phyloP scores from a whole-genome alignment of 805 yeast species.

The Starmerella riodocensis region DNA sequence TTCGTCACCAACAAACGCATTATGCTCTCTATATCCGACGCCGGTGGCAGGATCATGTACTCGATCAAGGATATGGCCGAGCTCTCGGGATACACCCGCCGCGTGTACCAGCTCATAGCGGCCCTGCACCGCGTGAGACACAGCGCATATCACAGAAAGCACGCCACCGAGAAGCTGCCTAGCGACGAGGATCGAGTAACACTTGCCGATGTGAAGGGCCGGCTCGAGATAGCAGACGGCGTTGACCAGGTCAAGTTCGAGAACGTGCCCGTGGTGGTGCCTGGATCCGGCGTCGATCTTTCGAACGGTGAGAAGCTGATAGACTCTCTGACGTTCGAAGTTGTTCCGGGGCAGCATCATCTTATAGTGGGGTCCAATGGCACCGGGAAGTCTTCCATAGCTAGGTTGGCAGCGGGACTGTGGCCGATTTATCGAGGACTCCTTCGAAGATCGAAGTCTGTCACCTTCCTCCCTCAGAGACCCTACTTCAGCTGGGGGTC shows the following conservation, averaged over 20 bases:
- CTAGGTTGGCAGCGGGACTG: conserved; percentile 69
- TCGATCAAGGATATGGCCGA: conserved; percentile 87
- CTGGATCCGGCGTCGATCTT: conserved; percentile 31
- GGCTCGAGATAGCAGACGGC: conserved; percentile 63
- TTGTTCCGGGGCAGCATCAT: conserved; percentile 51
- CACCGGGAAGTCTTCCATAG: conserved; percentile 76
- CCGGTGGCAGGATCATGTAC: conserved; percentile 88
- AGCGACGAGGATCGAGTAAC: conserved; percentile 18
- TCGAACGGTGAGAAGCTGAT: conserved; percentile 44
- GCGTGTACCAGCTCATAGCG: conserved; percentile 65
- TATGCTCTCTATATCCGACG: conserved; percentile 84
- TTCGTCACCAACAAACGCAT: conserved; percentile 82
- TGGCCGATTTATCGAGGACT: conserved; percentile 86
- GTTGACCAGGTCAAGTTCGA: conserved; percentile 64
- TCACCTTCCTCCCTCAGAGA: conserved; percentile 71
- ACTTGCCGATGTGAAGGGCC: conserved; percentile 53
- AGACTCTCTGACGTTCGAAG: conserved; percentile 47
- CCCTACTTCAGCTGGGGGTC: conserved; percentile 72
- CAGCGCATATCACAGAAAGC: conserved; percentile 21
- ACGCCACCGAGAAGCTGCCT: conserved; percentile 1
- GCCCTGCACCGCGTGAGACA: conserved; percentile 75
- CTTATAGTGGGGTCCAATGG: conserved; percentile 81
- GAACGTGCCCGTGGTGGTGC: conserved; percentile 68
- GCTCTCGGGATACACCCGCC: conserved; percentile 77
- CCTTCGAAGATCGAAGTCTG: conserved; percentile 54